phyloP scores from a whole-genome alignment of 306 rosid species.

The Canavalia gladiata region DNA sequence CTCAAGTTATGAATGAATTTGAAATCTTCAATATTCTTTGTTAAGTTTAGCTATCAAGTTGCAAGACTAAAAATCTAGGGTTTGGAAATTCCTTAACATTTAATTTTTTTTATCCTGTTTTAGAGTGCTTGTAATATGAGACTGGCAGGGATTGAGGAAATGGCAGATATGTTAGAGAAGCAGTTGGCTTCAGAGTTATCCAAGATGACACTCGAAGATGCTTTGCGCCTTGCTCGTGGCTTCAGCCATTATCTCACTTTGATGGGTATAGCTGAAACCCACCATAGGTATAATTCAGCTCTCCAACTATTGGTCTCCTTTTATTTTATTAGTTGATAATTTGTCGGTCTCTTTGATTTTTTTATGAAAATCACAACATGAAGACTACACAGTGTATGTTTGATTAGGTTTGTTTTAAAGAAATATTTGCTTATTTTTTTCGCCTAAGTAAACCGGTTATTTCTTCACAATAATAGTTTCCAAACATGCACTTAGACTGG shows the following conservation, averaged over 20 bases:
- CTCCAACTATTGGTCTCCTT: not conserved
- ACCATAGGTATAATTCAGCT: slow-evolving; percentile 67
- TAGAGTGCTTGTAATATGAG: slow-evolving; percentile 92
- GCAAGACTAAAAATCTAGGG: not conserved
- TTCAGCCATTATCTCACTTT: slow-evolving; percentile 87
- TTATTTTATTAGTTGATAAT: not conserved
- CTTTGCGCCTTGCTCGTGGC: slow-evolving; percentile 81
- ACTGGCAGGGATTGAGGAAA: slow-evolving; percentile 78
- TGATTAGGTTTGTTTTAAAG: too few species aligned
- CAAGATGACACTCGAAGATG: slow-evolving; percentile 81
- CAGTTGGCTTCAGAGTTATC: slow-evolving; percentile 84
- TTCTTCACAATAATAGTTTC: too few species aligned
- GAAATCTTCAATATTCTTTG: not conserved
- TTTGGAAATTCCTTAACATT: slow-evolving; percentile 2
- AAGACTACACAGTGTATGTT: not conserved
- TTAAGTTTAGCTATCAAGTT: slow-evolving; percentile 24
- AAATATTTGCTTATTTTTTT: too few species aligned
- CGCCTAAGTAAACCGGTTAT: too few species aligned
- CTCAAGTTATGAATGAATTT: not conserved
- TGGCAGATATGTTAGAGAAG: slow-evolving; percentile 81
- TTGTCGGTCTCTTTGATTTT: not conserved
- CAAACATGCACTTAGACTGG: not conserved
- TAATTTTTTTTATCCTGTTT: not conserved
- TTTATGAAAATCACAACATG: slow-evolving; percentile 20
- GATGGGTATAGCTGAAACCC: slow-evolving; percentile 91